Evolutionary conservation across 2,329 filamentous ascomycete genomes (phyloP).

Genomic region (Penicillium corylophilum): DNA sequence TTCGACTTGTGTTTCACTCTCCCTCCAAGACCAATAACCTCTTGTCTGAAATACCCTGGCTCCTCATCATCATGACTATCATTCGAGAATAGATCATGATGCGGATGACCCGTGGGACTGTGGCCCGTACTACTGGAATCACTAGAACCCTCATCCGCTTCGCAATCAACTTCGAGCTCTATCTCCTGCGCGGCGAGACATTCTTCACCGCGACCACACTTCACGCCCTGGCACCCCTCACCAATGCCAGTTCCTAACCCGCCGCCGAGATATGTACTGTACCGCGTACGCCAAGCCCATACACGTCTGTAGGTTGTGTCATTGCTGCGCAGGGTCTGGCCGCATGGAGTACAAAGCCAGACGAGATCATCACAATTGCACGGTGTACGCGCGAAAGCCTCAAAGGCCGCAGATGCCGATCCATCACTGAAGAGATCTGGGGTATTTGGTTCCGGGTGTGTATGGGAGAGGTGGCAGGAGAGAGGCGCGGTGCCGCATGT

Average conservation of each 20-base stretch:
- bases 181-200: conserved; percentile 77
- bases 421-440: neutral
- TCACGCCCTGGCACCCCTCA: conserved; percentile 82
- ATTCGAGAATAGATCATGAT: conserved; percentile 16
- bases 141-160: conserved; percentile 63
- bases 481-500: conserved; percentile 73
- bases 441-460: conserved; percentile 35
- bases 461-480: conserved; percentile 26
- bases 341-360: conserved; percentile 86
- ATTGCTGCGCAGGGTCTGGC: conserved; percentile 61
- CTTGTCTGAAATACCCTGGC: conserved; percentile 78
- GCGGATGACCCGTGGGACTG: conserved; percentile 21
- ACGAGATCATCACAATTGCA: conserved; percentile 61
- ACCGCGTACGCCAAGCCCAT: conserved; percentile 87
- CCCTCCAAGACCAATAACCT: conserved; percentile 88
- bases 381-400: conserved; percentile 53
- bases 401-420: conserved; percentile 45
- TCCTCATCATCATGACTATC: conserved; percentile 40
- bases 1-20: conserved; percentile 86
- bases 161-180: conserved; percentile 82
- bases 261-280: conserved; percentile 72
- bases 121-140: conserved; percentile 19
- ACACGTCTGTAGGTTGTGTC: conserved; percentile 64
- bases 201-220: conserved; percentile 73
- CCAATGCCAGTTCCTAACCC: conserved; percentile 84